phyloP scores from a whole-genome alignment of 352 stramenopile species.

The Elongisporangium anandrum region DNA sequence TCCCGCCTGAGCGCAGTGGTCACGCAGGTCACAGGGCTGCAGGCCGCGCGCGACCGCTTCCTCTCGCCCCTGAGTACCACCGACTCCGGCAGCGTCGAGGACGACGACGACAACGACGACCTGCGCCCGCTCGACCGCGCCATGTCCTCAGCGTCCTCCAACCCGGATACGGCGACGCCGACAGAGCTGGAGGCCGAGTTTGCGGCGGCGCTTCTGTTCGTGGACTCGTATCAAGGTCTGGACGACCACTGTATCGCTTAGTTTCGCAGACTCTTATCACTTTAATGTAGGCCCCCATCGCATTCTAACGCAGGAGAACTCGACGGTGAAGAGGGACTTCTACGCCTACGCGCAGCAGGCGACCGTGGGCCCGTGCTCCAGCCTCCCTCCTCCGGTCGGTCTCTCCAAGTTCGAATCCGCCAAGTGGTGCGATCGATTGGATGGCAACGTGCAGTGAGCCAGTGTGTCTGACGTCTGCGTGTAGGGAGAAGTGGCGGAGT shows the following conservation, averaged over 20 bases:
- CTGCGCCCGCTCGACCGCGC: constrained; percentile 14
- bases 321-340: constrained; percentile 72
- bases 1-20: constrained; percentile 34
- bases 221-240: constrained; percentile 69
- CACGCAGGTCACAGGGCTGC: constrained; percentile 35
- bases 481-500: constrained; percentile 70
- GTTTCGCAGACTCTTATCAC: constrained; percentile 1
- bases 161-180: constrained; percentile 7
- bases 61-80: constrained; percentile 22
- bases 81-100: constrained; percentile 13
- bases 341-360: constrained; percentile 79
- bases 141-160: constrained; percentile 25
- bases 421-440: constrained; percentile 29
- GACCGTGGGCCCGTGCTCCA: constrained; percentile 50
- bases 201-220: constrained; percentile 64
- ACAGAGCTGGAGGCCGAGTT: constrained; percentile 69
- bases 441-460: not conserved
- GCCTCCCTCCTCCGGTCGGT: constrained; percentile 20
- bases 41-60: constrained; percentile 36
- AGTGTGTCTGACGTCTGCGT: constrained; percentile 3
- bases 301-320: constrained; percentile 70
- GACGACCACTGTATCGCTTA: not conserved
- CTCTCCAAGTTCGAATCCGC: constrained; percentile 49
- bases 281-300: constrained; percentile 46
- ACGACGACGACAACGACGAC: constrained; percentile 19